These are phyloP conservation scores for Dactylis glomerata DNA, from an alignment of 176 grass and related monocot species.

Conservation along the genomic window DNA sequence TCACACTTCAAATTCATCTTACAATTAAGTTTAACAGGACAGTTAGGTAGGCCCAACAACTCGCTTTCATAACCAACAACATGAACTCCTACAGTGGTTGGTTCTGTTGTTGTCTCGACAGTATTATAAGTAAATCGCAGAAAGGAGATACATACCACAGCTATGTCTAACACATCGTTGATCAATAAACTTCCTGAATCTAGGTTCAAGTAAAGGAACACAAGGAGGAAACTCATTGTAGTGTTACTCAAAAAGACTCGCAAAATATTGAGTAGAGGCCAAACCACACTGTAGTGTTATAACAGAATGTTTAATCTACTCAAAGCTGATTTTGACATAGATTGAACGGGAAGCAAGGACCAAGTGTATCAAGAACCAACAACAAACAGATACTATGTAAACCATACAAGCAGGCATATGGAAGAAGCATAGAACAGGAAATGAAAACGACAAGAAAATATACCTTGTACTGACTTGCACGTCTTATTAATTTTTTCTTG, in stretches of 20 bases:
- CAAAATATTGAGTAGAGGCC: background rate
- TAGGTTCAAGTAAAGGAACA: background rate
- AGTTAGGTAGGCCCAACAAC: background rate
- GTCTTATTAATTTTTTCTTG: conserved; percentile 75
- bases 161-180: conserved; percentile 11
- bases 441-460: conserved; percentile 26
- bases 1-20: background rate
- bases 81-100: background rate
- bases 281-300: background rate
- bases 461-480: conserved; percentile 85
- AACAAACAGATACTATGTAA: background rate
- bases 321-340: background rate
- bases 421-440: conserved; percentile 4
- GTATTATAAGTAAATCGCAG: conserved; percentile 6
- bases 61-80: conserved; percentile 10
- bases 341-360: background rate
- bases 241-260: background rate
- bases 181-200: background rate
- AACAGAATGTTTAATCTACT: background rate
- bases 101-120: background rate
- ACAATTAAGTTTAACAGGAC: conserved; percentile 7
- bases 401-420: background rate
- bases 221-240: background rate
- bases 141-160: background rate
- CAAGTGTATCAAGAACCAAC: background rate